Percentiles rank a stretch among this genome's conserved stretches.
These are phyloP conservation scores for Ceratocystis cacaofunesta DNA, from an alignment of 2,329 filamentous ascomycete species.

Conservation along the genomic window DNA sequence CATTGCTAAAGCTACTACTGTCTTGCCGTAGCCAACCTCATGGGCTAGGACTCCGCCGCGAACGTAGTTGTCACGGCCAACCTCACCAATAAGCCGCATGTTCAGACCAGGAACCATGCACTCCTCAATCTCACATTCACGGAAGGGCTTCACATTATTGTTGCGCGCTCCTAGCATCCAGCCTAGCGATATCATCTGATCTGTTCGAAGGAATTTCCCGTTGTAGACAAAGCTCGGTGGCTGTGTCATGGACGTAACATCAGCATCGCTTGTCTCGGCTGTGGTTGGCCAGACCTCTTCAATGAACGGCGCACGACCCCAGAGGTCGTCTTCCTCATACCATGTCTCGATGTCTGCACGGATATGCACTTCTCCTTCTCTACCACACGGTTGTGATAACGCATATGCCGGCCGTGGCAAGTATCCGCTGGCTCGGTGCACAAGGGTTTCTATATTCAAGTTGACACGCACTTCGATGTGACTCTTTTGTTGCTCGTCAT, in stretches of 20 bases:
- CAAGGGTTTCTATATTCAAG: constrained; percentile 17
- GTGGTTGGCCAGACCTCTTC: constrained; percentile 5
- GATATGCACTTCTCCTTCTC: not conserved
- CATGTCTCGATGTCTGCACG: constrained; percentile 3
- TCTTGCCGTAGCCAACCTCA: constrained; percentile 33
- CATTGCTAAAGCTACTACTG: constrained; percentile 28
- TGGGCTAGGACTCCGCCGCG: constrained; percentile 30
- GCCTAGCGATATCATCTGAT: constrained; percentile 19
- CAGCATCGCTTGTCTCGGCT: not conserved
- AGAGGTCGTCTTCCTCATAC: constrained; percentile 5
- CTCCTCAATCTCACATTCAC: constrained; percentile 29
- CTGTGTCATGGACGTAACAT: not conserved
- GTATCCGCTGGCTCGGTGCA: constrained; percentile 18
- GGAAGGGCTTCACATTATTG: constrained; percentile 13
- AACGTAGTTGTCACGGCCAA: constrained; percentile 20
- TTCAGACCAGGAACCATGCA: constrained; percentile 23
- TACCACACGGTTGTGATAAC: not conserved
- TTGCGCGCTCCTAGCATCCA: constrained; percentile 22
- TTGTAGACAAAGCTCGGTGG: constrained; percentile 18
- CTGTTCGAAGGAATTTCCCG: constrained; percentile 17
- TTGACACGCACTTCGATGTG: constrained; percentile 15
- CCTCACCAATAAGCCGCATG: constrained; percentile 25
- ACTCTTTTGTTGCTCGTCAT: not conserved
- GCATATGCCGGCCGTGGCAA: constrained; percentile 13
- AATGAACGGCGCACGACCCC: not conserved